phyloP scores from a whole-genome alignment of 352 stramenopile species.

The Pythium volutum region DNA sequence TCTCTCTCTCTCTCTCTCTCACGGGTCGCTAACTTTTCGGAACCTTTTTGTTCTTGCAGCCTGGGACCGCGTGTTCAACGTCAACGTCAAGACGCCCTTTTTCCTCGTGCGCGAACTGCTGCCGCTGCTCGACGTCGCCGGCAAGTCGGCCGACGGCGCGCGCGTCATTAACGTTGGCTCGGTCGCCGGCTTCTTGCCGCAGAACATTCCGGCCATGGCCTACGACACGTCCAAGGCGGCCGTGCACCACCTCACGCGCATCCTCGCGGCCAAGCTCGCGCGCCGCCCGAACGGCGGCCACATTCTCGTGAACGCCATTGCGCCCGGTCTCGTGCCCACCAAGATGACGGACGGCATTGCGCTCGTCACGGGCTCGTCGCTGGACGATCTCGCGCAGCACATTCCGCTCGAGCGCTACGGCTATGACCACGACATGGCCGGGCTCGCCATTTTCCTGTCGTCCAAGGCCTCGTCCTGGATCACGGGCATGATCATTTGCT shows the following conservation, averaged over 20 bases:
- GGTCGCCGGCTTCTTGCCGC: conserved; percentile 71
- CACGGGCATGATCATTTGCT: conserved; percentile 88
- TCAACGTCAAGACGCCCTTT: conserved; percentile 96
- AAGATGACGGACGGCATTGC: conserved; percentile 87
- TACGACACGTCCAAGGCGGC: conserved; percentile 96
- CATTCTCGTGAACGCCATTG: conserved; percentile 96
- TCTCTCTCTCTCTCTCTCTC: background rate
- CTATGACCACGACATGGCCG: conserved; percentile 90
- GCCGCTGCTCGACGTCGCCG: conserved; percentile 81
- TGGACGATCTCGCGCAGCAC: conserved; percentile 58
- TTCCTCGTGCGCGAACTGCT: conserved; percentile 90
- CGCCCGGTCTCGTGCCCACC: conserved; percentile 89
- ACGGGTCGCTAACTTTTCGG: background rate
- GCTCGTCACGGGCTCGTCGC: conserved; percentile 36
- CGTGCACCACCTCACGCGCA: conserved; percentile 92
- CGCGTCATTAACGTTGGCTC: conserved; percentile 80
- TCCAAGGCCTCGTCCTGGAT: conserved; percentile 89
- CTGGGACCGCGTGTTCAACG: conserved; percentile 90
- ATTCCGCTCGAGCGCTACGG: conserved; percentile 87
- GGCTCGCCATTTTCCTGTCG: conserved; percentile 89
- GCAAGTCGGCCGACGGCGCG: conserved; percentile 39
- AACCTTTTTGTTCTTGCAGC: conserved; percentile 31
- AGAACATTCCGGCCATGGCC: conserved; percentile 88
- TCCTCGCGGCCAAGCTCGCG: conserved; percentile 90
- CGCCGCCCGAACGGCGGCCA: conserved; percentile 67